phyloP scores from a whole-genome alignment of 371 early-diverging fungal genomes.

The Syncephalis plumigaleata region DNA sequence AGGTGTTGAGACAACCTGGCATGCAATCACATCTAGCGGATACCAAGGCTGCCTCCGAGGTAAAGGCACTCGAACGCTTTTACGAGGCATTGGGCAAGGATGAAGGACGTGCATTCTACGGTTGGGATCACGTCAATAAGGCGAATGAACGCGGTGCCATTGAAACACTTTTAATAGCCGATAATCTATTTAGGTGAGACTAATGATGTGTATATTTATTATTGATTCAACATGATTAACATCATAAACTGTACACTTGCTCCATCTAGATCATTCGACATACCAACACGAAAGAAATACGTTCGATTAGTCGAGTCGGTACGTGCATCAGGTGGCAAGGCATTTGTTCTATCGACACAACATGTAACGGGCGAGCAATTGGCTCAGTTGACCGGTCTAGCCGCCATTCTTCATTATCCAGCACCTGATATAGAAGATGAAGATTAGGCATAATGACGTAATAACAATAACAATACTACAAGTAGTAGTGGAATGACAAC shows the following conservation, averaged over 20 bases:
- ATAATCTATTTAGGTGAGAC: conserved; percentile 64
- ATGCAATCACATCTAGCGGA: conserved; percentile 67
- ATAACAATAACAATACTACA: too few relatives aligned
- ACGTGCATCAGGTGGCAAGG: conserved; percentile 56
- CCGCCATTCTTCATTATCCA: conserved; percentile 80
- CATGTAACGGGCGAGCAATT: conserved; percentile 92
- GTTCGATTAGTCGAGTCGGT: conserved; percentile 71
- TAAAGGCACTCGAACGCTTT: conserved; percentile 62
- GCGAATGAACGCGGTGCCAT: conserved; percentile 79
- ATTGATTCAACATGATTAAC: not conserved
- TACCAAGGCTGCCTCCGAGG: conserved; percentile 84
- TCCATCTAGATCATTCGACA: conserved; percentile 50
- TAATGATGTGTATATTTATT: not conserved
- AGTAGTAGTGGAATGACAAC: too few relatives aligned
- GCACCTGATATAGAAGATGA: conserved; percentile 42
- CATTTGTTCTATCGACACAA: conserved; percentile 75
- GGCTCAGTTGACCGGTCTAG: conserved; percentile 83
- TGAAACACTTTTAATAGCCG: conserved; percentile 72
- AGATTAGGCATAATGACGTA: conserved; percentile 18
- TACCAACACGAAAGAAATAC: conserved; percentile 64
- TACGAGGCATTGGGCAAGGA: conserved; percentile 77
- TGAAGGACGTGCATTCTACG: conserved; percentile 85
- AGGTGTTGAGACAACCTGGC: conserved; percentile 78
- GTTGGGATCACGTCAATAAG: conserved; percentile 59
- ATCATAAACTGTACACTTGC: not conserved